A percentile compares a stretch with the other conserved stretches of the same genome.
These are phyloP conservation scores for Symbiodinium natans DNA, from an alignment of 73 alveolate genomes.

Conservation along the genomic window DNA sequence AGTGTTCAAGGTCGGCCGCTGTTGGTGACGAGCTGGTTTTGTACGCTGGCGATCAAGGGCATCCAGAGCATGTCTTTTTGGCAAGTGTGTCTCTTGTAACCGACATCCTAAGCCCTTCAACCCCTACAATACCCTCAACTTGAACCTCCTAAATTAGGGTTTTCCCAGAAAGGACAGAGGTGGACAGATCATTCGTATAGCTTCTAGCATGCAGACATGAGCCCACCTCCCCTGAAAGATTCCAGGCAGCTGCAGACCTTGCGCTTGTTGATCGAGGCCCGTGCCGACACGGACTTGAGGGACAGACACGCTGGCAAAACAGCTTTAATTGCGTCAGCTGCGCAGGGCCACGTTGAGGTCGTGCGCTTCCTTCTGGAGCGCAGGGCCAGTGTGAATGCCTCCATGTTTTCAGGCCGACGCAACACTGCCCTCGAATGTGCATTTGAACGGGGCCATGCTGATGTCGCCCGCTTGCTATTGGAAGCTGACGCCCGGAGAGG, in stretches of 20 bases:
- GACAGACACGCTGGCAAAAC: neutral
- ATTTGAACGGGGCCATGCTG: neutral
- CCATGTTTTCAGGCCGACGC: no score
- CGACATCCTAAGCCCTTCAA: no score
- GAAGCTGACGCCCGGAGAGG: neutral
- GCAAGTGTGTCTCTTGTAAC: neutral
- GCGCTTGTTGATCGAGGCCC: neutral
- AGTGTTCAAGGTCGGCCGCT: neutral
- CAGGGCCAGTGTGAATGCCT: neutral
- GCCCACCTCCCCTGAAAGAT: neutral
- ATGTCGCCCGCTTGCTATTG: neutral
- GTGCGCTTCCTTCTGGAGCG: neutral
- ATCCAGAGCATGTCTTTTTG: neutral
- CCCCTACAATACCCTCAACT: no score
- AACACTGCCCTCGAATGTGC: neutral
- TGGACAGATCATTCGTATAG: neutral
- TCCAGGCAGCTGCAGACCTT: neutral
- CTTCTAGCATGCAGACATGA: neutral
- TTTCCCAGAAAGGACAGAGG: no score
- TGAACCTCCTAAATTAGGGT: no score
- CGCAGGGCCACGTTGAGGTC: neutral
- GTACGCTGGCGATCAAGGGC: neutral
- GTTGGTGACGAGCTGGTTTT: neutral
- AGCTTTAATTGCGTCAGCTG: neutral
- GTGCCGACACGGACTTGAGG: neutral